Evolutionary conservation across 352 stramenopile species (phyloP).

Genomic region (Phytophthora melonis): DNA sequence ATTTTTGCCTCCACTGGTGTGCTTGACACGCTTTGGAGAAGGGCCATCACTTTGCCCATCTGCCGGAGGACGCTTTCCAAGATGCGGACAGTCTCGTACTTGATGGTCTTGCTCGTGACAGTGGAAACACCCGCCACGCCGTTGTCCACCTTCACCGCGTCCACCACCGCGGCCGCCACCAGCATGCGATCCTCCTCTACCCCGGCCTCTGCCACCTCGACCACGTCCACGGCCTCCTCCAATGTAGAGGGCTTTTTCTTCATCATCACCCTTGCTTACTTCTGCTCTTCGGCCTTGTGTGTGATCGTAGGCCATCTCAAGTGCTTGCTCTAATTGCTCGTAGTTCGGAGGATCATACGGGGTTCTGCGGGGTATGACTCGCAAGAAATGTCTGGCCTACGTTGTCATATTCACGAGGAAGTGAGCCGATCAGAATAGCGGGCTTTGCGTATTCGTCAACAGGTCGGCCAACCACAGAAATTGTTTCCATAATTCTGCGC

Average conservation of each 20-base stretch:
- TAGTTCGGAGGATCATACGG: neutral
- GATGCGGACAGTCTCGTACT: neutral
- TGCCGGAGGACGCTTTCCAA: neutral
- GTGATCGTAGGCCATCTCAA: neutral
- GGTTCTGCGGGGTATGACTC: neutral
- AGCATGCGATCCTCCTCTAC: neutral
- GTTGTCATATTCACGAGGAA: neutral
- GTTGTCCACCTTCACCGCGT: neutral
- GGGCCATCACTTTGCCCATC: neutral
- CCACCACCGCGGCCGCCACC: neutral
- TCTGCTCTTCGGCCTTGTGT: neutral
- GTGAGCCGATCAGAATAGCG: neutral
- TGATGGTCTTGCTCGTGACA: neutral
- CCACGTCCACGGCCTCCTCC: neutral
- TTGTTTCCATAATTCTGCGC: slow-evolving; percentile 1
- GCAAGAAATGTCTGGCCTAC: neutral
- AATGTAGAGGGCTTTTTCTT: neutral
- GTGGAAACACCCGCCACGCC: neutral
- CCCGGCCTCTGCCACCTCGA: neutral
- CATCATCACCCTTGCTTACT: neutral
- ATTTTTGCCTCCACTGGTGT: slow-evolving; percentile 1
- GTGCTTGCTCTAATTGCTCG: neutral
- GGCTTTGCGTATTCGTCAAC: slow-evolving; percentile 11
- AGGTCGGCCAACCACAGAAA: neutral
- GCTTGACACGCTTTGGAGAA: neutral